Percentiles rank a stretch among this genome's conserved stretches.
Conservation (phyloP, 129 eudicot species). For the Ambrosia trifida region DNA sequence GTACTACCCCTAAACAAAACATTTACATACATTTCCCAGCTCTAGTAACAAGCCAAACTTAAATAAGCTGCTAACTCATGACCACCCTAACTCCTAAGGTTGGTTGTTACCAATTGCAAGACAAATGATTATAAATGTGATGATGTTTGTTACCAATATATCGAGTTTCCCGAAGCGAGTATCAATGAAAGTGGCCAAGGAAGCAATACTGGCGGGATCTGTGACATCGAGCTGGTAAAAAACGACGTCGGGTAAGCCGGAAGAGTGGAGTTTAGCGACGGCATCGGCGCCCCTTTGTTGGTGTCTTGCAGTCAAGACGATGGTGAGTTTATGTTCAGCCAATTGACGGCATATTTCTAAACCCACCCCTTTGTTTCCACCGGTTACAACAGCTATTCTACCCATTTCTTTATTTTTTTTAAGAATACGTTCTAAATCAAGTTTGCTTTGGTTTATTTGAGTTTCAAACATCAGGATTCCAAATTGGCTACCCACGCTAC, state of each 20-base stretch:
- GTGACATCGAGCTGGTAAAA: constrained; percentile 50
- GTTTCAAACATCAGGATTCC: background rate
- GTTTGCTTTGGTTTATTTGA: background rate
- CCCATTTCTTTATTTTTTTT: no score
- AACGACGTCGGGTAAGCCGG: constrained; percentile 33
- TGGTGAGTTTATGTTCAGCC: constrained; percentile 27
- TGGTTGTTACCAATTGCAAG: no score
- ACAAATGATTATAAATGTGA: no score
- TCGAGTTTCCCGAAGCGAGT: constrained; percentile 35
- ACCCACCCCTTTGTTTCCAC: constrained; percentile 53
- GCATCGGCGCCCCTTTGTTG: constrained; percentile 37
- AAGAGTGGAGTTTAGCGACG: constrained; percentile 24
- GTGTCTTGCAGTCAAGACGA: constrained; percentile 46
- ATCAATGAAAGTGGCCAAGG: constrained; percentile 28
- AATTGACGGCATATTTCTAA: constrained; percentile 43
- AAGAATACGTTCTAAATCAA: no score
- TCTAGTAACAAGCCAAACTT: no score
- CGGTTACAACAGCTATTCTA: constrained; percentile 46
- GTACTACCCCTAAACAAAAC: no score
- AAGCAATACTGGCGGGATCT: constrained; percentile 33
- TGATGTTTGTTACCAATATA: constrained; percentile 31
- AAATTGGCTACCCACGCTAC: no score
- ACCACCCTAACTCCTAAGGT: no score
- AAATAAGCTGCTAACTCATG: no score
- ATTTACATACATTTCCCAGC: no score